Conservation (phyloP, 129 eudicot species). For the Heracleum sosnowskyi region DNA sequence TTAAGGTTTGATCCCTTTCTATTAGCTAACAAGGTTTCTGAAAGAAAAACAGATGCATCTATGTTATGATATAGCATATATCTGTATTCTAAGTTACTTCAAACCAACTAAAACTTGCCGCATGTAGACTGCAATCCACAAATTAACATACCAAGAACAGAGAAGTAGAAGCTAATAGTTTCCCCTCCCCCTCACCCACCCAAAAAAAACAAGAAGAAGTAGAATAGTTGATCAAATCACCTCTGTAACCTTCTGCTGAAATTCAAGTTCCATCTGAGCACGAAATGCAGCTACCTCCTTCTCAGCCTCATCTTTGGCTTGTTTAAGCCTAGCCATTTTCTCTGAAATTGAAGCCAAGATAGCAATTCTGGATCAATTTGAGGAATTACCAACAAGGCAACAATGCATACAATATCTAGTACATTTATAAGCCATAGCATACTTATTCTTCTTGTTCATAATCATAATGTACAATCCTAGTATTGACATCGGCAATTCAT, state of each 20-base stretch:
- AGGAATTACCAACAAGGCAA: neutral
- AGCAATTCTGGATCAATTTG: neutral
- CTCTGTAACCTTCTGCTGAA: constrained; percentile 68
- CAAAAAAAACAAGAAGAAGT: too few species aligned
- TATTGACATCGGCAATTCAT: neutral
- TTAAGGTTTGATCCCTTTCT: neutral
- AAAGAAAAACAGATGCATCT: neutral
- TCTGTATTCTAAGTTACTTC: neutral
- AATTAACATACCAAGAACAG: neutral
- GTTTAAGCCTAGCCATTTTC: constrained; percentile 68
- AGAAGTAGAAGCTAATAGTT: neutral
- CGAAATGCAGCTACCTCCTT: constrained; percentile 83
- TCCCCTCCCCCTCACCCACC: too few species aligned
- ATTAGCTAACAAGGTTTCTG: neutral
- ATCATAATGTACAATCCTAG: neutral
- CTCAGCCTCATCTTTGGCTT: constrained; percentile 86
- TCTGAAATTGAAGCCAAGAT: constrained; percentile 33
- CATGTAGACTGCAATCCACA: neutral
- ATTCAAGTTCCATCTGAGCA: constrained; percentile 80
- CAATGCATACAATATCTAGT: neutral
- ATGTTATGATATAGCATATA: neutral
- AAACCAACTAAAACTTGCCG: neutral
- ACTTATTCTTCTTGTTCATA: neutral
- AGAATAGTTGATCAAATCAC: constrained; percentile 19
- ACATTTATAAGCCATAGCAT: neutral